Base-by-base conservation (phyloP, 2,329 filamentous ascomycete species). In the Botrytis hyacinthi region DNA sequence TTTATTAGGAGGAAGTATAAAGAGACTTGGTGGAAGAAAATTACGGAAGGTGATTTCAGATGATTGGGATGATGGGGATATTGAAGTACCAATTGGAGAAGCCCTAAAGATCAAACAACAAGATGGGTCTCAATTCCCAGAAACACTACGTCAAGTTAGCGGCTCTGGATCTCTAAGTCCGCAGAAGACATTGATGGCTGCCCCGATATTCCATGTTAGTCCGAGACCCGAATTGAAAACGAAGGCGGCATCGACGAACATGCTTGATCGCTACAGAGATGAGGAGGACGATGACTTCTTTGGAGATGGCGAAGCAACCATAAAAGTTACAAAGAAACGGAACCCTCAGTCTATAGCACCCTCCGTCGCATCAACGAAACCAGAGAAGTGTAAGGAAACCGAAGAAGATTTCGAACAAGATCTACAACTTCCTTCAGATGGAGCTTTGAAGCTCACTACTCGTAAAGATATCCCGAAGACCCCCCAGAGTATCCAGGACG, bases 1-100 rank as follows among this genome's bases (percentile, higher is more conserved):
- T 44, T 85, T 99, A 60, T 89, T 96, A 81, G 95, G 95, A 71
- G 96, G 96, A 70, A 95, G 94, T 16, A 98, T 98, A 80, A 97
- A 97, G 84, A 88, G 95, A 78, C 86, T 98, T 48, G 95, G 95
- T 68, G 90, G 90, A 74, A 88, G 89, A 77, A 94, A 91, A 79
- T 86, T 92, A 32, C 91, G 90, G 79, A 92, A 89, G 79, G 89
- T 91, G 59, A 89, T 93, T 74, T 90, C 93, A 76, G 93, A 95
- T 81, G 95, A 93, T 91, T 91, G 90, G 75, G 92, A 94, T 77
- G 93, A 95, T 78, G 83, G 95, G 71, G 92, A 95, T 78, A 83
- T 95, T 67, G 92, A 93, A 78, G 82, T 94, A 26, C 90, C 92
- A 3, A 86, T 87, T 44, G 86, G 89, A 74, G 85, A 84, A 9